Conservation (phyloP, 345 rosid species). For the Barbarea vulgaris region DNA sequence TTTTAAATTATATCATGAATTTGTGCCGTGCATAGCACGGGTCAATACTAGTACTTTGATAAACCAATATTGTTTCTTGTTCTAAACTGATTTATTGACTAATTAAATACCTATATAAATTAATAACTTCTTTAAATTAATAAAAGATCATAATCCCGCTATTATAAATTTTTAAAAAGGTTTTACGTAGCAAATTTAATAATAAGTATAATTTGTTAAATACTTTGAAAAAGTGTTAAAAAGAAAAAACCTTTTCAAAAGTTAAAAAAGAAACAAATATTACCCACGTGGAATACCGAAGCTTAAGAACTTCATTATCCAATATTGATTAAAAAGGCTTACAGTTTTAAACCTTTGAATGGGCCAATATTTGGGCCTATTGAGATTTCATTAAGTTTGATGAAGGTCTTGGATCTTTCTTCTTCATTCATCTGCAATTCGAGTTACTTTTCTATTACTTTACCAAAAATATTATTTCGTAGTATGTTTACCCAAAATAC, state of each 20-base stretch:
- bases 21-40: too few relatives aligned
- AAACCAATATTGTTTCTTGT: neutral
- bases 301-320: neutral
- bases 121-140: neutral
- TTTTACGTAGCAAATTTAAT: neutral
- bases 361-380: neutral
- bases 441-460: neutral
- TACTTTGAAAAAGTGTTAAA: neutral
- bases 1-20: too few relatives aligned
- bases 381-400: neutral
- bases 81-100: neutral
- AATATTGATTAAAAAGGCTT: neutral
- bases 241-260: neutral
- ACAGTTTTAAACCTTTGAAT: neutral
- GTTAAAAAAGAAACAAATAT: neutral
- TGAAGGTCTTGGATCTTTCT: neutral
- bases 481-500: neutral
- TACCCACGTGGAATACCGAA: neutral
- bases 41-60: too few relatives aligned
- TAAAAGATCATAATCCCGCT: neutral
- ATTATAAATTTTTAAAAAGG: neutral
- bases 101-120: neutral
- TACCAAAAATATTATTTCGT: neutral
- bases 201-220: neutral
- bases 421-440: neutral